Evolutionary conservation across 371 early-diverging fungal species (phyloP).

Genomic region (Actinomortierella ambigua): DNA sequence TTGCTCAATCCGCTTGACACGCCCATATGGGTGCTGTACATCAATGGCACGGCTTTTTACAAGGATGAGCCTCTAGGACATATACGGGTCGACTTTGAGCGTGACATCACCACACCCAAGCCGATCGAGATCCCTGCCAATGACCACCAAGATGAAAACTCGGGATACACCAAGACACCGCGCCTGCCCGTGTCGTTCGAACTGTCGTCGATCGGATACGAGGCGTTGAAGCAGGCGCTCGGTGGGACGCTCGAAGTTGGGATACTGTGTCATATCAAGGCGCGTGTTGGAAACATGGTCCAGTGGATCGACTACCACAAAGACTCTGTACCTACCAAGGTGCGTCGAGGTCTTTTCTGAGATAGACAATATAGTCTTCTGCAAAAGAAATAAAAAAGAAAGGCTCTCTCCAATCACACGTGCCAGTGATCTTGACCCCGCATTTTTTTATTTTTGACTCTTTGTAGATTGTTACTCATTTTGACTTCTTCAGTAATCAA

Average conservation of each 20-base stretch:
- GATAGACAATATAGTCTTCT: not conserved
- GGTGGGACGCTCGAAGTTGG: constrained; percentile 42
- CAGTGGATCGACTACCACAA: constrained; percentile 42
- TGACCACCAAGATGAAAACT: constrained; percentile 34
- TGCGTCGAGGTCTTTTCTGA: constrained; percentile 24
- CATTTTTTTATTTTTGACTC: too few relatives aligned
- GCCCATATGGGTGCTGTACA: constrained; percentile 26
- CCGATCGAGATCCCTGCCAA: constrained; percentile 43
- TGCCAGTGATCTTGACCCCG: too few relatives aligned
- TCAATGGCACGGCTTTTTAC: constrained; percentile 40
- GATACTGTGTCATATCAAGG: constrained; percentile 41
- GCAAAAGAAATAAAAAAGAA: not conserved
- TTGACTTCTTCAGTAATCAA: too few relatives aligned
- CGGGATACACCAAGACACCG: constrained; percentile 42
- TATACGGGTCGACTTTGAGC: constrained; percentile 33
- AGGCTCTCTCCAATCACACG: not conserved
- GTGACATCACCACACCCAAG: constrained; percentile 23
- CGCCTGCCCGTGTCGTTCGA: constrained; percentile 32
- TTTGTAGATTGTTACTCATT: too few relatives aligned
- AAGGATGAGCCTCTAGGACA: constrained; percentile 34
- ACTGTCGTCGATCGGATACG: constrained; percentile 33
- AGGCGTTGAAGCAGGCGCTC: constrained; percentile 38
- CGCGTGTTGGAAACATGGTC: constrained; percentile 35
- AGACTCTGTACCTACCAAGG: constrained; percentile 28
- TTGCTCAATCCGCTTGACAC: constrained; percentile 36